Evolutionary conservation across 257 asterid genomes (phyloP), one percentile per base, ranked within the genome.

Genomic region (Haberlea rhodopensis): DNA sequence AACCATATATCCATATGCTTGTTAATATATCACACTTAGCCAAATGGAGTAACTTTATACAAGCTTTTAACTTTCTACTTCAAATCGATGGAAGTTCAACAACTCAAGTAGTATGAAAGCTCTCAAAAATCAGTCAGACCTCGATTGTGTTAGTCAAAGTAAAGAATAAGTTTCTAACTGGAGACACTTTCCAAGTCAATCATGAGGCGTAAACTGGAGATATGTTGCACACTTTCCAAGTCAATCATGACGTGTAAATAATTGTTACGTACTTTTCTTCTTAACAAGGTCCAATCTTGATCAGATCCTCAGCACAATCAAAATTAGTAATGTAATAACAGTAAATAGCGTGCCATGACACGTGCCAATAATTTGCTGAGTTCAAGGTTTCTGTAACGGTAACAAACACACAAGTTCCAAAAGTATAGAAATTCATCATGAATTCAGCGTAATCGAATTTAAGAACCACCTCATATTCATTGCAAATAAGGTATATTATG

Each of bases 291-390:
- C 48, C 32, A 37, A 54, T 20, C 21, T 29, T 57, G 34, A 56
- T 68, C 37, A 16, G 27, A 69, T 37, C 19, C 66, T 74, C 53
- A 51, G 24, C 34, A 15, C 34, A 53, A 46, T 29, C 51, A 49
- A 60, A 45, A 10, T 5, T 6, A 32, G 1, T 29, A 46, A 29
- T 29, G 53, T 21, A 21, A 34, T 53, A 8, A 54, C 11, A 23
- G 27, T 19, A 62, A 62, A 37, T 61, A 29, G 49, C 20, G 52
- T 62, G 56, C 32, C 65, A 53, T 19, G 49, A 37, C 69, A 62
- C 4, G 63, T 26, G 63, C 7, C 59, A 28, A 16, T 9, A 11
- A 29, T 9, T 43, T 43, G 19, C 16, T 16, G 1, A 43, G 20
- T 16, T 3, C 7, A 7, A 9, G 45, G 43, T 28, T 56, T 51